Conservation (phyloP, 2,329 filamentous ascomycete species). For the Dryadomyces quercivorus region DNA sequence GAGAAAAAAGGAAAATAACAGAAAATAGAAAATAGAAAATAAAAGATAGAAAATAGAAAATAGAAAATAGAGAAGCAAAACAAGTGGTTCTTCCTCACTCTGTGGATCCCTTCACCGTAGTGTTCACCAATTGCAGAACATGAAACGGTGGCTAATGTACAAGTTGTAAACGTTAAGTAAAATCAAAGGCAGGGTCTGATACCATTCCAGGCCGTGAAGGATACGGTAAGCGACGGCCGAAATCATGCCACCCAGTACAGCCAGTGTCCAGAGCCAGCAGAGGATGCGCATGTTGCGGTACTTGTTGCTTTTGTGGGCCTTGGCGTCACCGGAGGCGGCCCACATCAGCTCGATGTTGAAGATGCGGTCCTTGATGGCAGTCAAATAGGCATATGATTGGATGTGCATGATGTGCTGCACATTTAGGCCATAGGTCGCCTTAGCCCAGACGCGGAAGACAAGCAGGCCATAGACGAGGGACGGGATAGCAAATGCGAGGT, state of each 20-base stretch:
- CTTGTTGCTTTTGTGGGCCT: constrained; percentile 7
- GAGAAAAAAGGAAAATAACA: too few species aligned
- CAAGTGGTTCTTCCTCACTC: too few species aligned
- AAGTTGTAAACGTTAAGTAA: constrained; percentile 3
- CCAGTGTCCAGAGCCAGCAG: constrained; percentile 3
- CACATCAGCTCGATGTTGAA: constrained; percentile 6
- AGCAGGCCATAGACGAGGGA: constrained; percentile 3
- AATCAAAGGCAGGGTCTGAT: constrained; percentile 1
- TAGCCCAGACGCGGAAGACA: constrained; percentile 5
- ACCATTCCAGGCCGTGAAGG: neutral
- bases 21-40: neutral
- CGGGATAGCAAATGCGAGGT: constrained; percentile 4
- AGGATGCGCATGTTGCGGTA: constrained; percentile 6
- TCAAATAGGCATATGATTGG: constrained; percentile 5
- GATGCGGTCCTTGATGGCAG: constrained; percentile 5
- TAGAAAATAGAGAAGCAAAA: too few species aligned
- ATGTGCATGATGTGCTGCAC: constrained; percentile 6
- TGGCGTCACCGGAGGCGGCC: constrained; percentile 3
- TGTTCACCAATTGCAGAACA: constrained; percentile 5
- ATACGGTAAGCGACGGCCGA: neutral
- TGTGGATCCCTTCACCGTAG: too few species aligned
- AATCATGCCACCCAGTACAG: neutral
- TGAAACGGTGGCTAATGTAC: constrained; percentile 2
- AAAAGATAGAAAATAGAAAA: too few species aligned
- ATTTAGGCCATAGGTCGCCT: constrained; percentile 4